Evolutionary conservation across 495 filamentous ascomycete genomes (phyloP).

Genomic region (Penicillium paxilli): DNA sequence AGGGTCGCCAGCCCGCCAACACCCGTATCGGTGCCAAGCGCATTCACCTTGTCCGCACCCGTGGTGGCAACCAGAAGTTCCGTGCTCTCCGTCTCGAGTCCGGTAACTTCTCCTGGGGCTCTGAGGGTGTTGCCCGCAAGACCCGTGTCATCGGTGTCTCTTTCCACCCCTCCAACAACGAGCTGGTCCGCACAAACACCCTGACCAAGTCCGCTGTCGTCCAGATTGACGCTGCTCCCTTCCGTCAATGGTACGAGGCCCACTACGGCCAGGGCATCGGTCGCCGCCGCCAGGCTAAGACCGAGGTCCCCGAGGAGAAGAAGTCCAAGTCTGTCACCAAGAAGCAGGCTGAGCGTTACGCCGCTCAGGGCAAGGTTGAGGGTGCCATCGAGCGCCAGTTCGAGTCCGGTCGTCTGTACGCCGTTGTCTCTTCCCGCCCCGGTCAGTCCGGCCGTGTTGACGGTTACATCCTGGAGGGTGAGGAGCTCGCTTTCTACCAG

Average conservation of each 20-base stretch:
- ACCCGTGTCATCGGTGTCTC: slow-evolving; percentile 96
- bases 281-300: slow-evolving; percentile 85
- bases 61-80: slow-evolving; percentile 99
- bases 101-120: slow-evolving; percentile 99
- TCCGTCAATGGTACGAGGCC: slow-evolving; percentile 99
- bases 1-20: slow-evolving; percentile 97
- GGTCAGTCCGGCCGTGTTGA: slow-evolving; percentile 95
- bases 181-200: slow-evolving; percentile 99
- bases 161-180: slow-evolving; percentile 99
- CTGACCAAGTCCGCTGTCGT: slow-evolving; percentile 98
- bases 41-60: slow-evolving; percentile 97
- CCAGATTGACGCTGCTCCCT: slow-evolving; percentile 96
- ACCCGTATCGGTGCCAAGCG: slow-evolving; percentile 98
- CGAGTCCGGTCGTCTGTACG: slow-evolving; percentile 95
- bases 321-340: slow-evolving; percentile 90
- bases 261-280: slow-evolving; percentile 93
- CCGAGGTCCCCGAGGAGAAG: slow-evolving; percentile 70
- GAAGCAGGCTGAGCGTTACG: slow-evolving; percentile 89
- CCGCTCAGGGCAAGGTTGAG: slow-evolving; percentile 88
- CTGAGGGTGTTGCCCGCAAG: slow-evolving; percentile 96
- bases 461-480: slow-evolving; percentile 98
- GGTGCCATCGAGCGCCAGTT: slow-evolving; percentile 91
- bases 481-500: slow-evolving; percentile 99
- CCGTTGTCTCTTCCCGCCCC: slow-evolving; percentile 85
- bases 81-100: slow-evolving; percentile 98